These are phyloP conservation scores for Rosa multiflora DNA, from an alignment of 306 rosid species.

Conservation along the genomic window DNA sequence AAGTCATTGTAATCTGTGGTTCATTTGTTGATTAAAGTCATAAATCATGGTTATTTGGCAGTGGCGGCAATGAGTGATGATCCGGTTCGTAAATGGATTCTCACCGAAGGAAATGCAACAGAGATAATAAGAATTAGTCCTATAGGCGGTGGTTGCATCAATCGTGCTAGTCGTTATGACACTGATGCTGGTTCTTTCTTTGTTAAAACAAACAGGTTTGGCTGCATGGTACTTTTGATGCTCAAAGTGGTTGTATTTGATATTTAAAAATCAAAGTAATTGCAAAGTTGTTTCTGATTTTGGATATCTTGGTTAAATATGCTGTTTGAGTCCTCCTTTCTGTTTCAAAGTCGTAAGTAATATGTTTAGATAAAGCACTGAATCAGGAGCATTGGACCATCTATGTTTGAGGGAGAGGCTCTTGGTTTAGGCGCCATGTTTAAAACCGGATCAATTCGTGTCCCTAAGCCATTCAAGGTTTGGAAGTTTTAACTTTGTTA, in stretches of 20 bases:
- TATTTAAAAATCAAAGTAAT: background rate
- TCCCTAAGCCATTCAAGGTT: constrained; percentile 93
- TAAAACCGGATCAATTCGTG: constrained; percentile 66
- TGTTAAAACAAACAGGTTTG: constrained; percentile 93
- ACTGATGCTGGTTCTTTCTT: constrained; percentile 82
- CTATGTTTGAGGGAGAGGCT: constrained; percentile 97
- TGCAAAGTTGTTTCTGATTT: background rate
- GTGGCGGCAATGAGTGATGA: constrained; percentile 71
- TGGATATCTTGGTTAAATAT: background rate
- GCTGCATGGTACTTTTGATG: constrained; percentile 12
- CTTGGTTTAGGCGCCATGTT: constrained; percentile 92
- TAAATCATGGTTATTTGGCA: constrained; percentile 31
- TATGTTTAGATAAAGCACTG: constrained; percentile 32
- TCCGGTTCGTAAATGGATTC: constrained; percentile 90
- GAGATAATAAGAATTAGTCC: constrained; percentile 71
- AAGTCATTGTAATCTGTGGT: background rate
- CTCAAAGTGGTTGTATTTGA: background rate
- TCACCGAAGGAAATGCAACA: constrained; percentile 77
- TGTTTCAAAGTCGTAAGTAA: constrained; percentile 7
- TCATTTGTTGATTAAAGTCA: constrained; percentile 7
- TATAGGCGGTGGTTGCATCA: constrained; percentile 94
- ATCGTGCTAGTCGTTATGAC: constrained; percentile 73
- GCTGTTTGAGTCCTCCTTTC: background rate
- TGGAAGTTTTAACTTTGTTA: constrained; percentile 11
- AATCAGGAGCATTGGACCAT: constrained; percentile 85